Evolutionary conservation across 2,329 filamentous ascomycete genomes (phyloP).

Genomic region (Apiospora arundinis): DNA sequence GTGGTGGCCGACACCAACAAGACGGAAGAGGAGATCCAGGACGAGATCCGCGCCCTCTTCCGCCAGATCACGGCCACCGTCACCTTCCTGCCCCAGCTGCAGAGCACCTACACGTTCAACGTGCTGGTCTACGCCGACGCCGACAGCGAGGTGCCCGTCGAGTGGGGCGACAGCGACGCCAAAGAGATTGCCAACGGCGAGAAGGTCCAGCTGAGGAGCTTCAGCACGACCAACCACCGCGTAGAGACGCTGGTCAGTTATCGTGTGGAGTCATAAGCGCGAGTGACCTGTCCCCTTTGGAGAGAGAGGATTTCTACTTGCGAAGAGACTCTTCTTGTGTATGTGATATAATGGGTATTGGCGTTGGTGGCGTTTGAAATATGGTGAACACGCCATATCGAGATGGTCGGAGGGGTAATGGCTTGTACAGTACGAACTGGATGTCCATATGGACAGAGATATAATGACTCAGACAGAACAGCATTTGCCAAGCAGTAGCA

Average conservation of each 20-base stretch:
- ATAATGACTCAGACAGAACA: neutral
- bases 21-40: constrained; percentile 91
- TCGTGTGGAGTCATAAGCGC: constrained; percentile 46
- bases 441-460: neutral
- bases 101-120: constrained; percentile 97
- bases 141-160: constrained; percentile 93
- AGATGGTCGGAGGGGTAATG: neutral
- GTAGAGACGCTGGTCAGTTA: constrained; percentile 98
- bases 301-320: neutral
- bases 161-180: constrained; percentile 98
- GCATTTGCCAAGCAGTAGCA: neutral
- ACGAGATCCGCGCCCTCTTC: constrained; percentile 96
- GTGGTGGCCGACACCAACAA: constrained; percentile 65
- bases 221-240: constrained; percentile 92
- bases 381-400: neutral
- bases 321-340: neutral
- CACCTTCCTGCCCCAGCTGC: constrained; percentile 92
- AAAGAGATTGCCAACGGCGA: constrained; percentile 96
- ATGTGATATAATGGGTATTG: neutral
- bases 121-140: constrained; percentile 97
- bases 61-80: constrained; percentile 97
- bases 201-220: constrained; percentile 92
- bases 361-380: neutral
- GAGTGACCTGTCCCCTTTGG: neutral
- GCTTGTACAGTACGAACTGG: constrained; percentile 1